Conservation (phyloP, 176 grass and related monocot species). For the Saccharum officinarum region DNA sequence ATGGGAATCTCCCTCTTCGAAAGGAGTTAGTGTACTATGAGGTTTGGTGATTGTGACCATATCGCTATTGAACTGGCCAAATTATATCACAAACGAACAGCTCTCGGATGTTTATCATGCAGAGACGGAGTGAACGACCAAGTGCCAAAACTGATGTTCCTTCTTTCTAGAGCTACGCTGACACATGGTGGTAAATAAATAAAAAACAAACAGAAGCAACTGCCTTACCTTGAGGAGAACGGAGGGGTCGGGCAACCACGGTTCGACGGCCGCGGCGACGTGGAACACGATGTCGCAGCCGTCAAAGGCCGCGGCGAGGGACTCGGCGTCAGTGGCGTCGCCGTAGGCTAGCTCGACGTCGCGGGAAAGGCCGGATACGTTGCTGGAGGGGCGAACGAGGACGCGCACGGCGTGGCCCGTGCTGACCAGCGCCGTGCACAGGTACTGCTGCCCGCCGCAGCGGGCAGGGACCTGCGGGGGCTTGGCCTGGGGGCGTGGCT, state of each 20-base stretch:
- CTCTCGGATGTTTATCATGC: neutral
- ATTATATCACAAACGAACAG: neutral
- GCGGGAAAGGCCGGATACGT: conserved; percentile 44
- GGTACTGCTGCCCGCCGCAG: too few species aligned
- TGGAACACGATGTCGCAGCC: conserved; percentile 77
- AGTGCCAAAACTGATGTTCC: neutral
- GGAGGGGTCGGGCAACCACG: conserved; percentile 91
- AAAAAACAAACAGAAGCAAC: neutral
- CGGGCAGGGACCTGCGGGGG: too few species aligned
- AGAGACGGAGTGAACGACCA: neutral
- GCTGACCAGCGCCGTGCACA: conserved; percentile 57
- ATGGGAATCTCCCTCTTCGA: neutral
- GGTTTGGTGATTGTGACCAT: neutral
- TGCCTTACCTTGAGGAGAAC: conserved; percentile 34
- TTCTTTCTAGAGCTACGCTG: neutral
- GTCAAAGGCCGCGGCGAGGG: conserved; percentile 62
- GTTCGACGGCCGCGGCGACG: conserved; percentile 70
- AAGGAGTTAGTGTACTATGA: neutral
- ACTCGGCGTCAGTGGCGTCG: conserved; percentile 70
- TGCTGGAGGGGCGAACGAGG: conserved; percentile 67
- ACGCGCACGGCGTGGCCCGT: conserved; percentile 68
- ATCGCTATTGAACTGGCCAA: neutral
- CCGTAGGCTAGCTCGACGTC: conserved; percentile 65
- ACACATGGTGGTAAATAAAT: neutral
- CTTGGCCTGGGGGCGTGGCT: too few species aligned